Evolutionary conservation across 306 rosid genomes (phyloP).

Genomic region (Spatholobus suberectus): DNA sequence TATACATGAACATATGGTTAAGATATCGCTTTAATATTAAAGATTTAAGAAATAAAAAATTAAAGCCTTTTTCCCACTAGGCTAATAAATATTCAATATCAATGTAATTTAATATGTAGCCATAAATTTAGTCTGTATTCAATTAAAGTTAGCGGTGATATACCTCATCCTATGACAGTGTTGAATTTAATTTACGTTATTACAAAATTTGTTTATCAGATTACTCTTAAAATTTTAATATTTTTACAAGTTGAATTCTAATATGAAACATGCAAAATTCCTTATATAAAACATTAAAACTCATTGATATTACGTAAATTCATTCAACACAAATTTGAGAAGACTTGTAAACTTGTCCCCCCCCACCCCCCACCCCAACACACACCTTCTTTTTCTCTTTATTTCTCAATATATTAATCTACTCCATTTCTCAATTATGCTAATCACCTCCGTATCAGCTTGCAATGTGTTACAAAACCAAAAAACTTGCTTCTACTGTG

Average conservation of each 20-base stretch:
- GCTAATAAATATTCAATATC: conserved; percentile 8
- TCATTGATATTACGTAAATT: not conserved
- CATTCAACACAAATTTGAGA: not conserved
- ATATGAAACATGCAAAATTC: not conserved
- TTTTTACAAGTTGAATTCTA: not conserved
- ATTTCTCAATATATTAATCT: not conserved
- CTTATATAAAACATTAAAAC: not conserved
- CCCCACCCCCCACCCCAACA: not conserved
- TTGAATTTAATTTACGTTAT: not conserved
- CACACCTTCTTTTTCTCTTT: not conserved
- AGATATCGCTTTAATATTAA: conserved; percentile 4
- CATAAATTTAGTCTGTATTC: not conserved
- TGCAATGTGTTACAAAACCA: not conserved
- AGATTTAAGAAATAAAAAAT: not conserved
- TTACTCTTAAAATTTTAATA: not conserved
- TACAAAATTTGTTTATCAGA: not conserved
- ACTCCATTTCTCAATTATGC: not conserved
- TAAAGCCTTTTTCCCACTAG: conserved; percentile 14
- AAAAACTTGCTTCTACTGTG: not conserved
- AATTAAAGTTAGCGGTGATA: not conserved
- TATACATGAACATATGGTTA: not conserved
- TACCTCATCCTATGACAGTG: conserved; percentile 6
- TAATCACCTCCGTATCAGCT: conserved; percentile 8
- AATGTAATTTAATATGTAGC: not conserved
- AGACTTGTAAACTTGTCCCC: not conserved